Evolutionary conservation across 2,329 filamentous ascomycete genomes (phyloP).

Genomic region (Pseudogymnoascus pannorum): DNA sequence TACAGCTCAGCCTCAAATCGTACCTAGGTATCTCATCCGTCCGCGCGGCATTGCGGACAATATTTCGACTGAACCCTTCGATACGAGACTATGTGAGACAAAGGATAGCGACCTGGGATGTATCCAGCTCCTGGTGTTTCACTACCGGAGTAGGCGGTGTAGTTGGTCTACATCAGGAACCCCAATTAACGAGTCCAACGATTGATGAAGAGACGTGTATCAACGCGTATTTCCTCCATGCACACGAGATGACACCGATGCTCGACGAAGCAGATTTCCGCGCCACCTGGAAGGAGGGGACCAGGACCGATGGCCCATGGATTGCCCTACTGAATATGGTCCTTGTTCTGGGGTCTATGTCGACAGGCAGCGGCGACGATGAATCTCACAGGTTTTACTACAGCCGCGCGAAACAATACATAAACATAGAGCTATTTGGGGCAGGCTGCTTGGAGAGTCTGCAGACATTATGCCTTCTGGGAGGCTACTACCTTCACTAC

Average conservation of each 20-base stretch:
- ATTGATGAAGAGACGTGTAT: slow-evolving; percentile 3
- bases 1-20: not conserved
- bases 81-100: not conserved
- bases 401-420: not conserved
- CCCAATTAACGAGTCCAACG: not conserved
- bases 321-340: slow-evolving; percentile 14
- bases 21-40: slow-evolving; percentile 3
- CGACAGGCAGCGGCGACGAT: slow-evolving; percentile 14
- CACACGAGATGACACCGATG: slow-evolving; percentile 11
- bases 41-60: slow-evolving; percentile 1
- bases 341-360: slow-evolving; percentile 10
- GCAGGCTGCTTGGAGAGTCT: slow-evolving; percentile 17
- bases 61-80: not conserved
- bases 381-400: slow-evolving; percentile 5
- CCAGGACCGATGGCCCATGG: slow-evolving; percentile 10
- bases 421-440: slow-evolving; percentile 10
- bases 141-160: not conserved
- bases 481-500: slow-evolving; percentile 22
- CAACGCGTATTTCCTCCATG: slow-evolving; percentile 12
- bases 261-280: slow-evolving; percentile 11
- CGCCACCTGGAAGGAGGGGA: not conserved
- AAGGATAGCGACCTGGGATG: not conserved
- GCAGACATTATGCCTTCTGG: slow-evolving; percentile 20
- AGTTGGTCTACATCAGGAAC: not conserved
- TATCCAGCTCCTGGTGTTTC: not conserved